Conservation (phyloP, 345 rosid species). For the Aquilaria malaccensis region DNA sequence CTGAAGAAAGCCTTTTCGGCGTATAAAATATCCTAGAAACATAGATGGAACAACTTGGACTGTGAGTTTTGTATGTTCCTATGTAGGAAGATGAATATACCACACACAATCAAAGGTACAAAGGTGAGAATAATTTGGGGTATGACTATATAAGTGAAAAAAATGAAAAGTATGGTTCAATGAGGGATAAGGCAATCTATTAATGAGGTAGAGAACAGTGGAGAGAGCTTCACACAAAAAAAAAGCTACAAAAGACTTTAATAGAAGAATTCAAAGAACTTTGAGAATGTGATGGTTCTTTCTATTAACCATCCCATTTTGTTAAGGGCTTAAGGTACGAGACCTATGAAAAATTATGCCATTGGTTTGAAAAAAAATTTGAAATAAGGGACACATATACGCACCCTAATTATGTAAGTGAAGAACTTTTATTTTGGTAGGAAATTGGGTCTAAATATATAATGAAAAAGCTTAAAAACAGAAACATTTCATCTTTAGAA, state of each 20-base stretch:
- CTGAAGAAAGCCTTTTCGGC: too few species aligned
- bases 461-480: too few species aligned
- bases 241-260: neutral
- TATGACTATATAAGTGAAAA: neutral
- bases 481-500: too few species aligned
- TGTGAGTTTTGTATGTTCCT: too few species aligned
- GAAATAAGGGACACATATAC: neutral
- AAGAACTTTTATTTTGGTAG: neutral
- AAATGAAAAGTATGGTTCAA: neutral
- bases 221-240: conserved; percentile 12
- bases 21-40: too few species aligned
- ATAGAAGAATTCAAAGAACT: neutral
- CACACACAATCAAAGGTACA: too few species aligned
- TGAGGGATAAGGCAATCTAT: neutral
- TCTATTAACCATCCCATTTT: conserved; percentile 2
- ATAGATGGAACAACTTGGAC: too few species aligned
- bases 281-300: conserved; percentile 10
- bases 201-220: neutral
- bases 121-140: neutral
- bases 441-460: too few species aligned
- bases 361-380: neutral
- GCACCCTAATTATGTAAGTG: neutral
- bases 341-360: neutral
- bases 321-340: neutral
- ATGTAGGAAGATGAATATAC: too few species aligned